Conservation (phyloP, 1,284 basidiomycete genomes). For the Anthracocystis walkeri region DNA sequence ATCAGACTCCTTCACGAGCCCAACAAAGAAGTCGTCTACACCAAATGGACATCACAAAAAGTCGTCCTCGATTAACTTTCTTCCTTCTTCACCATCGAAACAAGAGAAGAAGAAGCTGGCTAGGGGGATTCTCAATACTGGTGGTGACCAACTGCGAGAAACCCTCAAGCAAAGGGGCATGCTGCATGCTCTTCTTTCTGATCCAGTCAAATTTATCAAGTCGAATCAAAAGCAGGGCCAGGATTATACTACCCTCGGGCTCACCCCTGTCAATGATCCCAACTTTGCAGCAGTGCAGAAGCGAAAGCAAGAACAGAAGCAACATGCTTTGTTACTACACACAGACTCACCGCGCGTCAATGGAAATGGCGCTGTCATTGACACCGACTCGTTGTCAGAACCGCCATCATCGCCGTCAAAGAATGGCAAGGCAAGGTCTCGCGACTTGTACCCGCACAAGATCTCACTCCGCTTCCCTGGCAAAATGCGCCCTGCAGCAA, state of each 20-base stretch:
- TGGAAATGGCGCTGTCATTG: neutral
- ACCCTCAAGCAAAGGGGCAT: conserved; percentile 63
- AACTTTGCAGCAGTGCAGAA: conserved; percentile 42
- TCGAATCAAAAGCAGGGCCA: conserved; percentile 46
- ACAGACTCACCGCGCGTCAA: conserved; percentile 40
- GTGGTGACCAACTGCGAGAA: conserved; percentile 28
- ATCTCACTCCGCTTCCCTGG: conserved; percentile 53
- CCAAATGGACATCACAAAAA: conserved; percentile 24
- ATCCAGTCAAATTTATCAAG: conserved; percentile 51
- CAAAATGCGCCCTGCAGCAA: conserved; percentile 29
- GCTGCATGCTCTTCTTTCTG: conserved; percentile 50
- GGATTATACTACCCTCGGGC: conserved; percentile 43
- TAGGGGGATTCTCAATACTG: conserved; percentile 28
- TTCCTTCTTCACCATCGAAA: conserved; percentile 33
- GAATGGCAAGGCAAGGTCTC: conserved; percentile 26
- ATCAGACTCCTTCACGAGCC: conserved; percentile 33
- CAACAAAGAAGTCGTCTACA: conserved; percentile 15
- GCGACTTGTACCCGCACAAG: conserved; percentile 49
- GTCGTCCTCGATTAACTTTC: conserved; percentile 14
- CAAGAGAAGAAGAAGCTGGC: conserved; percentile 35
- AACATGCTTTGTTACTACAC: conserved; percentile 36
- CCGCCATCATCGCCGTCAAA: conserved; percentile 18
- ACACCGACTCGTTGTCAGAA: neutral
- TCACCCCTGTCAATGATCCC: conserved; percentile 46
- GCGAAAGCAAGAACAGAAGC: conserved; percentile 49